Percentiles rank a stretch among this genome's conserved stretches.
These are phyloP conservation scores for Cyclotella atomus DNA, from an alignment of 108 stramenopile species.

Conservation along the genomic window DNA sequence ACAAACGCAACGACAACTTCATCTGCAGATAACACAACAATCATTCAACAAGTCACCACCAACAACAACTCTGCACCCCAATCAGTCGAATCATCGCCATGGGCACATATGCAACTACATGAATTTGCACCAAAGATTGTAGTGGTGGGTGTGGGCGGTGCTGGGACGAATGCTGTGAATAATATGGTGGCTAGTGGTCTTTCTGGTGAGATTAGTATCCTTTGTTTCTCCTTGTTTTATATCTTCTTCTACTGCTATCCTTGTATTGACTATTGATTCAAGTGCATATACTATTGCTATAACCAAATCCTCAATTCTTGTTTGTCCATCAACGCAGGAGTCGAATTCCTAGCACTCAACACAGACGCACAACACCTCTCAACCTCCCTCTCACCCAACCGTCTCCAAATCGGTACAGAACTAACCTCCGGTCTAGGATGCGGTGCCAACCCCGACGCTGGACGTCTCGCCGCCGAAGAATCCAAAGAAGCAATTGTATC, in stretches of 20 bases:
- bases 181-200: conserved; percentile 66
- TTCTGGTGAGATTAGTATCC: conserved; percentile 33
- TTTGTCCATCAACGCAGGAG: no score
- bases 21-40: not conserved
- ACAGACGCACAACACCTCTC: conserved; percentile 83
- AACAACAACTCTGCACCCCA: no score
- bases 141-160: conserved; percentile 63
- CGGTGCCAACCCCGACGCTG: conserved; percentile 81
- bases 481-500: conserved; percentile 54
- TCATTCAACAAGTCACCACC: no score
- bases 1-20: not conserved
- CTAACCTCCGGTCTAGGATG: conserved; percentile 82
- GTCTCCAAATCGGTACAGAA: conserved; percentile 66
- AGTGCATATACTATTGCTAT: no score
- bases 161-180: conserved; percentile 69
- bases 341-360: conserved; percentile 84
- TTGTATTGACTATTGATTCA: no score
- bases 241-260: not conserved
- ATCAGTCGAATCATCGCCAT: not conserved
- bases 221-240: no score
- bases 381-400: conserved; percentile 30
- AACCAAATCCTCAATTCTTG: no score
- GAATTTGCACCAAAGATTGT: conserved; percentile 62
- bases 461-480: conserved; percentile 81
- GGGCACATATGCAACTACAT: conserved; percentile 41